Percentiles rank a stretch among this genome's conserved stretches.
Evolutionary conservation across 1,284 basidiomycete genomes (phyloP).

Genomic region (Malassezia globosa): DNA sequence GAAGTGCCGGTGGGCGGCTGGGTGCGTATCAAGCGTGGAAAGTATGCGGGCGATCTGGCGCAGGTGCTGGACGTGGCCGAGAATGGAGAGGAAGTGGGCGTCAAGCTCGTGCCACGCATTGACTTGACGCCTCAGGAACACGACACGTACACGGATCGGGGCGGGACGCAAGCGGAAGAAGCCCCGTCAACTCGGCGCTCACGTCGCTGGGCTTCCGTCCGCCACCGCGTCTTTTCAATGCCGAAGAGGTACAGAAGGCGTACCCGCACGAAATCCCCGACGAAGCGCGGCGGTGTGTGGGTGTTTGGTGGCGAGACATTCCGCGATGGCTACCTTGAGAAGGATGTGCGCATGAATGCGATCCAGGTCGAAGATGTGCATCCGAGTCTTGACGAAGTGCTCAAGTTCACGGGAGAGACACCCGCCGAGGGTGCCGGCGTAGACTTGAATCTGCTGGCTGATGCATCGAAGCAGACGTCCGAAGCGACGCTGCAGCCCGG

Average conservation of each 20-base stretch:
- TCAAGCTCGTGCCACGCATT: constrained; percentile 91
- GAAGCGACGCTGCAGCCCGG: constrained; percentile 87
- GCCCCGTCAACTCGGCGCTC: constrained; percentile 28
- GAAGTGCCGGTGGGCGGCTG: constrained; percentile 77
- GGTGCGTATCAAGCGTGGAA: constrained; percentile 88
- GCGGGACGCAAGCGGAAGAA: constrained; percentile 46
- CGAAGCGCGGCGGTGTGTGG: constrained; percentile 29
- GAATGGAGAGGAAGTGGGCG: constrained; percentile 82
- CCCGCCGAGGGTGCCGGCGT: constrained; percentile 49
- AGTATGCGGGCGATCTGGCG: constrained; percentile 86
- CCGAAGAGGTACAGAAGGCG: constrained; percentile 78
- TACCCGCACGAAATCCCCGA: constrained; percentile 63
- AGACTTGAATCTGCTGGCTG: constrained; percentile 72
- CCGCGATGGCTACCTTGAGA: constrained; percentile 87
- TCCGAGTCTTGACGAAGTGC: constrained; percentile 90
- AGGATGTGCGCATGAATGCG: constrained; percentile 75
- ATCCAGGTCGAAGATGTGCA: constrained; percentile 80
- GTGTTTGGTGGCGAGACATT: constrained; percentile 82
- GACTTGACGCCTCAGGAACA: constrained; percentile 59
- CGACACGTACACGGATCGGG: constrained; percentile 48
- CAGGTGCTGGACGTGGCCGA: constrained; percentile 87
- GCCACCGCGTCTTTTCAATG: constrained; percentile 83
- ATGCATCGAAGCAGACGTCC: constrained; percentile 72
- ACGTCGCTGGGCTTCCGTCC: constrained; percentile 58
- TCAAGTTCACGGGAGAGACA: constrained; percentile 61